A percentile compares a stretch with the other conserved stretches of the same genome.
phyloP scores from a whole-genome alignment of 2,329 filamentous ascomycete genomes.

The Massarina eburnea region DNA sequence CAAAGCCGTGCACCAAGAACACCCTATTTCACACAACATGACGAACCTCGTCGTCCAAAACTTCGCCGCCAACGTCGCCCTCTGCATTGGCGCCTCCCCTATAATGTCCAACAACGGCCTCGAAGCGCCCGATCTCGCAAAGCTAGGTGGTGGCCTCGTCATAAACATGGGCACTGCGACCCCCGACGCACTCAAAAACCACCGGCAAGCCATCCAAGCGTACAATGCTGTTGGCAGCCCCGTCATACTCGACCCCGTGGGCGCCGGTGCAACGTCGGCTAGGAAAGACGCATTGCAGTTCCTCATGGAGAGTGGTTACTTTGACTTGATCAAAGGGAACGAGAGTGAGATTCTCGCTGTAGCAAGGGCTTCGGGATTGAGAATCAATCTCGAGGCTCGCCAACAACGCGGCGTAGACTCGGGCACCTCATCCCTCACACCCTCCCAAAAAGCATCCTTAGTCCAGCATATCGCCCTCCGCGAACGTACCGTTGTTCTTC shows the following conservation, averaged over 20 bases:
- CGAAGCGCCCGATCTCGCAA: conserved; percentile 79
- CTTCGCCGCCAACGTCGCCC: conserved; percentile 86
- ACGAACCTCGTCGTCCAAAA: conserved; percentile 96
- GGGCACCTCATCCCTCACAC: conserved; percentile 56
- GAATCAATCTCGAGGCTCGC: conserved; percentile 32
- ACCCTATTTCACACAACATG: conserved; percentile 91
- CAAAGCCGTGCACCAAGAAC: conserved; percentile 60
- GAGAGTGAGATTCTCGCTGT: conserved; percentile 82
- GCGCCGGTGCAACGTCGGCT: conserved; percentile 78
- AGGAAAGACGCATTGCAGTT: conserved; percentile 70
- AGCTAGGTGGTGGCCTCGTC: conserved; percentile 75
- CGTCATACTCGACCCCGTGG: conserved; percentile 86
- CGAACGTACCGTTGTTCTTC: conserved; percentile 72
- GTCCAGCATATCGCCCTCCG: conserved; percentile 67
- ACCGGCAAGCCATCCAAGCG: conserved; percentile 71
- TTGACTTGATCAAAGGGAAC: conserved; percentile 92
- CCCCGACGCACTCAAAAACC: conserved; percentile 70
- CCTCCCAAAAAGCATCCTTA: conserved; percentile 61
- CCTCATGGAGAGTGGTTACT: conserved; percentile 73
- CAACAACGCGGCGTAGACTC: conserved; percentile 87
- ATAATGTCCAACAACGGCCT: conserved; percentile 91
- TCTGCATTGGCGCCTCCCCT: conserved; percentile 81
- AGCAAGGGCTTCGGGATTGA: conserved; percentile 53
- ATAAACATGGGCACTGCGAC: conserved; percentile 96
- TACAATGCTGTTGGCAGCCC: conserved; percentile 79